A percentile compares a stretch with the other conserved stretches of the same genome.
These are phyloP conservation scores for Phytopythium kandeliae DNA, from an alignment of 352 stramenopile species.

Conservation along the genomic window DNA sequence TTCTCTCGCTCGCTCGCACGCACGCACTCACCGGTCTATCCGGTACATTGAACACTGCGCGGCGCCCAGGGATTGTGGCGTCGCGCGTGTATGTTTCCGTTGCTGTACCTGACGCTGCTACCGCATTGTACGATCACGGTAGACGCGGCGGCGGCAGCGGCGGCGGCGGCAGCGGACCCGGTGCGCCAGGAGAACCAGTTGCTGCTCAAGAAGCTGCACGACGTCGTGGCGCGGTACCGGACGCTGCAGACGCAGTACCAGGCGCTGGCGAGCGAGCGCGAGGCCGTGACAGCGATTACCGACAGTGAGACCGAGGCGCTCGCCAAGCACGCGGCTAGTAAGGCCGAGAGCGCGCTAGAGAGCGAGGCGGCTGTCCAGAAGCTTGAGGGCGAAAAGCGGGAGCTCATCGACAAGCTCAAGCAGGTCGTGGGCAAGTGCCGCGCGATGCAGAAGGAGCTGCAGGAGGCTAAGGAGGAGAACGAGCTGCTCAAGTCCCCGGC, in stretches of 20 bases:
- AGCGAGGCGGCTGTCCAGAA: conserved; percentile 26
- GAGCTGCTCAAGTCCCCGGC: conserved; percentile 28
- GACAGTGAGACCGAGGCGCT: neutral
- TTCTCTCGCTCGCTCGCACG: conserved; percentile 1
- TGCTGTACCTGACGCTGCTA: conserved; percentile 1
- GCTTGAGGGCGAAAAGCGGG: conserved; percentile 59
- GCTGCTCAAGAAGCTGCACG: conserved; percentile 48
- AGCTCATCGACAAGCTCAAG: conserved; percentile 78
- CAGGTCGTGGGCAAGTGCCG: conserved; percentile 59
- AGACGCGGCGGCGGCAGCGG: neutral
- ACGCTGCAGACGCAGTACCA: conserved; percentile 49
- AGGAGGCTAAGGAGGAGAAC: conserved; percentile 57
- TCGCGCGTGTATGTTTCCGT: conserved; percentile 4
- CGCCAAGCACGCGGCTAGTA: neutral
- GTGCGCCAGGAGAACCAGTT: conserved; percentile 54
- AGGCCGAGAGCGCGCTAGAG: neutral
- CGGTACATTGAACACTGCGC: conserved; percentile 4
- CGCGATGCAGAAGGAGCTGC: conserved; percentile 67
- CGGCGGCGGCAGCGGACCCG: conserved; percentile 17
- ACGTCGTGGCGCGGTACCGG: conserved; percentile 45
- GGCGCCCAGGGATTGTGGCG: neutral
- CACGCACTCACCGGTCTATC: conserved; percentile 3
- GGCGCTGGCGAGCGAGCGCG: conserved; percentile 21
- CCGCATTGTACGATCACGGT: neutral
- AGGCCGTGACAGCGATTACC: conserved; percentile 3